phyloP scores from a whole-genome alignment of 306 rosid genomes.

The Medicago lupulina region DNA sequence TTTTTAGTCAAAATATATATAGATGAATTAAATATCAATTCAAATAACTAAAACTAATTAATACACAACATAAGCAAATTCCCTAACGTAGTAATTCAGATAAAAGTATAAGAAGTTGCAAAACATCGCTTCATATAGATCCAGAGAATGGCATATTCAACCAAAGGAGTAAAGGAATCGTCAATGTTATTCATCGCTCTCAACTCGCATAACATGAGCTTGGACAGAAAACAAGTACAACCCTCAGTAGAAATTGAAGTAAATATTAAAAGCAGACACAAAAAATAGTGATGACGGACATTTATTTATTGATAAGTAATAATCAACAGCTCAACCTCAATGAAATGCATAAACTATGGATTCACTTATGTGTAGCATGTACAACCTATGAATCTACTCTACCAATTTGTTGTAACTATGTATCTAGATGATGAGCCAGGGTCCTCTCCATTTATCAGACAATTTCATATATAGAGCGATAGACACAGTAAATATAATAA shows the following conservation, averaged over 20 bases:
- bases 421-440: not conserved
- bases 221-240: conserved; percentile 15
- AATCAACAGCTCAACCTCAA: conserved; percentile 8
- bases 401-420: conserved; percentile 26
- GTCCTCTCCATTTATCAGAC: no score
- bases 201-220: not conserved
- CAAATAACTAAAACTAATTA: not conserved
- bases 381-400: conserved; percentile 32
- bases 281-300: conserved; percentile 16
- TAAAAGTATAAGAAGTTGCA: not conserved
- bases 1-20: no score
- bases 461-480: no score
- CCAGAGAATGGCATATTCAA: not conserved
- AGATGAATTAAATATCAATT: not conserved
- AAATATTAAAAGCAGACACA: conserved; percentile 25
- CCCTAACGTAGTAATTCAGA: not conserved
- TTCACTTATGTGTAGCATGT: conserved; percentile 26
- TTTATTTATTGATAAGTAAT: conserved; percentile 23
- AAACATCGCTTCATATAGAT: conserved; percentile 6
- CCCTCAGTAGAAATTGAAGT: not conserved
- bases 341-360: conserved; percentile 27
- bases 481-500: no score
- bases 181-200: conserved; percentile 6
- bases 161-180: not conserved
- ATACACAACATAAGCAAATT: not conserved